Evolutionary conservation across 2,329 filamentous ascomycete genomes (phyloP), one percentile per base, ranked within the genome.

Genomic region (Stemphylium lycopersici): DNA sequence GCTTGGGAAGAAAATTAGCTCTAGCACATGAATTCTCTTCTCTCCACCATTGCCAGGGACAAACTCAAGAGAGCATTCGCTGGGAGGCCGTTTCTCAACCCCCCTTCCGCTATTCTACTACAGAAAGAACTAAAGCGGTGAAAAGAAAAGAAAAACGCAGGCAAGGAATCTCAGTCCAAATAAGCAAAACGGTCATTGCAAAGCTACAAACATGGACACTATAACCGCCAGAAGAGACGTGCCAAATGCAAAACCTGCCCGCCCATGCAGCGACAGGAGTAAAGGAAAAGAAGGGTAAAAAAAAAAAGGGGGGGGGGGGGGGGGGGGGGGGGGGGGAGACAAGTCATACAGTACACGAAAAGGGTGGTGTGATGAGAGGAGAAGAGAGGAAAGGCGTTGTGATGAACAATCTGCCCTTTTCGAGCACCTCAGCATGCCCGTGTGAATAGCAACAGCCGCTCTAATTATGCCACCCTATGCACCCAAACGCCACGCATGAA

Each of bases 311-410:
- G 8, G 33, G 13, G 26, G 34, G 38, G 36, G 33, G 22, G 20
- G 4, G 20, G 4, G 16, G 22, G 8, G 33, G 13, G 26, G 34
- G 38, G 36, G 33, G 22, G 20, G 4, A 4, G 11, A 11, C 26
- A 15, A 33, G 37, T 41, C 49, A 41, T 48, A 36, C 43, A 36
- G 49, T 52, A 52, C 49, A 52, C 48, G 43, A 39, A 43, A 48
- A 16, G 13, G 8, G 26, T 37, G 29, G 38, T 40, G 24, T 31
- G 36, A 36, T 13, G 13, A 41, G 22, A 36, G 24, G 15, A 16
- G 3, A 16, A 34, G 12, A 42, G 13, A 45, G 18, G 36, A 24
- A 45, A 11, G 11, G 37, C 13, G 20, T 26, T 26, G 16, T 12
- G n/a, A 29, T 16, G 26, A 24, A 20, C 26, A 11, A 11, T 29